phyloP scores from a whole-genome alignment of 345 rosid species.

The Syzygium aqueum region DNA sequence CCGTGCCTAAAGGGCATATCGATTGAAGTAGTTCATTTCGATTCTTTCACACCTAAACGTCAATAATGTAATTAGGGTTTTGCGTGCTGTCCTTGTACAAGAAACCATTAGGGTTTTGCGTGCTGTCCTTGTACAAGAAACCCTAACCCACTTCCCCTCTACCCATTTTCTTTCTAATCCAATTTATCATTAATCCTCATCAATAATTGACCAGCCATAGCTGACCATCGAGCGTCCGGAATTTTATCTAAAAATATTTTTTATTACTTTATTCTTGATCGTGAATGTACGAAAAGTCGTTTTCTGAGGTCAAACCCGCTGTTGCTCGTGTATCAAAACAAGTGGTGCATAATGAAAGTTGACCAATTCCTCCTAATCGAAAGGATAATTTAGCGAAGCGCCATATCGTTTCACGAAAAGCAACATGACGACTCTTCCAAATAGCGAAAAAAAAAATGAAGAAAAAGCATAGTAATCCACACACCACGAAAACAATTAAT shows the following conservation, averaged over 20 bases:
- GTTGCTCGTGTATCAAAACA: neutral
- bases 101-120: neutral
- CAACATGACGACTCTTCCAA: neutral
- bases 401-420: neutral
- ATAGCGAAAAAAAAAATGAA: neutral
- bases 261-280: neutral
- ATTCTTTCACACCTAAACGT: neutral
- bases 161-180: neutral
- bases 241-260: neutral
- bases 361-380: neutral
- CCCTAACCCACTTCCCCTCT: neutral
- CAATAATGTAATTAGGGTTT: neutral
- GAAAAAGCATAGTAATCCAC: neutral
- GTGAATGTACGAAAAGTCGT: neutral
- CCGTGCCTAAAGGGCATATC: too few relatives aligned
- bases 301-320: neutral
- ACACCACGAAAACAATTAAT: neutral
- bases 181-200: neutral
- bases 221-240: neutral
- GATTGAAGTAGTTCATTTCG: too few relatives aligned
- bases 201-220: neutral
- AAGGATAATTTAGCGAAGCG: neutral
- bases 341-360: neutral
- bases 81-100: neutral
- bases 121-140: neutral